Conservation (phyloP, 2,329 filamentous ascomycete species). For the Parastagonospora avenae region DNA sequence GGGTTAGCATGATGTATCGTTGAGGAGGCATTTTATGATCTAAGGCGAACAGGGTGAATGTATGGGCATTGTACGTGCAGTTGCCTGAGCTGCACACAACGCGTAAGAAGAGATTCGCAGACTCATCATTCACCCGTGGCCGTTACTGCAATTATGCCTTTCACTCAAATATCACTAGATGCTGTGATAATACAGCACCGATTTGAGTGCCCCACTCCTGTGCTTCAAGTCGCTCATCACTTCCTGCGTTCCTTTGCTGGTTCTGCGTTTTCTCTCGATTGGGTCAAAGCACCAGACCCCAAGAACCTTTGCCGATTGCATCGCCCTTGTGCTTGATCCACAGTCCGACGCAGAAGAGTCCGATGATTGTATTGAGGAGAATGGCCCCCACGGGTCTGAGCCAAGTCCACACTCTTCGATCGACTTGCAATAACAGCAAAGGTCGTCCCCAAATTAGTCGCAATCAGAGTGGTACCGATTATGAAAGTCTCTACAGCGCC, state of each 20-base stretch:
- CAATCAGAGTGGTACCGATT: constrained; percentile 34
- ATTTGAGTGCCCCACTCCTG: neutral
- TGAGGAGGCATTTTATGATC: no score
- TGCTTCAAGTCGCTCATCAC: neutral
- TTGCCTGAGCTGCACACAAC: no score
- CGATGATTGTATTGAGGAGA: constrained; percentile 29
- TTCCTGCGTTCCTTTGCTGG: neutral
- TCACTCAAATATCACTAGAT: no score
- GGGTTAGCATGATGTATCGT: no score
- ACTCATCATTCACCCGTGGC: no score
- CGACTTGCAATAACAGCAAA: constrained; percentile 42
- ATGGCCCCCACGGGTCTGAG: constrained; percentile 49
- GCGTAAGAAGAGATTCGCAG: no score
- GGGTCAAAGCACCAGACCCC: constrained; percentile 13
- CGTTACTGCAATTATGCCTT: no score
- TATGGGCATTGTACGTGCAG: no score
- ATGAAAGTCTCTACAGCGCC: constrained; percentile 35
- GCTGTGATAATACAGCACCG: no score
- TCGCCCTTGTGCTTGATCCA: constrained; percentile 26
- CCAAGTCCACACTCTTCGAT: constrained; percentile 46
- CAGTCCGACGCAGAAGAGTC: constrained; percentile 27
- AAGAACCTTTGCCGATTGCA: constrained; percentile 20
- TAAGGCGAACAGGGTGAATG: no score
- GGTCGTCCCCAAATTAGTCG: constrained; percentile 38
- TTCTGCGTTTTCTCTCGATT: constrained; percentile 3